phyloP scores from a whole-genome alignment of 2,329 filamentous ascomycete species.

The Talaromyces sp. region DNA sequence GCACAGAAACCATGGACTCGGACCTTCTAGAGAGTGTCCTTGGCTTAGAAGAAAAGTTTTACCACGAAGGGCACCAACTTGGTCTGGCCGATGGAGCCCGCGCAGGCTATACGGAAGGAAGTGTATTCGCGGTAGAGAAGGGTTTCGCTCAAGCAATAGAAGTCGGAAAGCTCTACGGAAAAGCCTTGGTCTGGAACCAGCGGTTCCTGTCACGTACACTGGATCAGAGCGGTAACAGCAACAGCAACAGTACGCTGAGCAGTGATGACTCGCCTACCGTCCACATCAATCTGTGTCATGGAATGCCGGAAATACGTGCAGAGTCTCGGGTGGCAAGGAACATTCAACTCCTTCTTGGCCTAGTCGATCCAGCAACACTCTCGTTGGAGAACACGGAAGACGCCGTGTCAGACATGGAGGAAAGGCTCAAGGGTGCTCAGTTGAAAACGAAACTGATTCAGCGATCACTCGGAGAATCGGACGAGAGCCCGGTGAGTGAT shows the following conservation, averaged over 20 bases:
- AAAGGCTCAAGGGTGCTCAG: constrained; percentile 74
- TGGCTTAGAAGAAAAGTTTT: constrained; percentile 64
- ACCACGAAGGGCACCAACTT: constrained; percentile 72
- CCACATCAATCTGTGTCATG: constrained; percentile 24
- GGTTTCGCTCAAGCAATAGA: constrained; percentile 90
- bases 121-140: constrained; percentile 83
- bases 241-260: background rate
- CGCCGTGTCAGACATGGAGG: constrained; percentile 85
- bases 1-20: constrained; percentile 26
- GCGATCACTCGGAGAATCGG: constrained; percentile 55
- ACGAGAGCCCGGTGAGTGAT: constrained; percentile 22
- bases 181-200: constrained; percentile 77
- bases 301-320: constrained; percentile 43
- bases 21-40: constrained; percentile 55
- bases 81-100: constrained; percentile 70
- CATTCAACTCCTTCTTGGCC: constrained; percentile 65
- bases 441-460: constrained; percentile 84
- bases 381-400: constrained; percentile 81
- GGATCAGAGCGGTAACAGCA: constrained; percentile 21
- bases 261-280: constrained; percentile 7
- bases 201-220: constrained; percentile 41
- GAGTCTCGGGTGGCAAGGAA: constrained; percentile 72
- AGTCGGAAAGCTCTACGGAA: constrained; percentile 72
- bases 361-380: constrained; percentile 73
- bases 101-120: constrained; percentile 80